phyloP scores from a whole-genome alignment of 2,329 filamentous ascomycete genomes.

The Venturia aucupariae region DNA sequence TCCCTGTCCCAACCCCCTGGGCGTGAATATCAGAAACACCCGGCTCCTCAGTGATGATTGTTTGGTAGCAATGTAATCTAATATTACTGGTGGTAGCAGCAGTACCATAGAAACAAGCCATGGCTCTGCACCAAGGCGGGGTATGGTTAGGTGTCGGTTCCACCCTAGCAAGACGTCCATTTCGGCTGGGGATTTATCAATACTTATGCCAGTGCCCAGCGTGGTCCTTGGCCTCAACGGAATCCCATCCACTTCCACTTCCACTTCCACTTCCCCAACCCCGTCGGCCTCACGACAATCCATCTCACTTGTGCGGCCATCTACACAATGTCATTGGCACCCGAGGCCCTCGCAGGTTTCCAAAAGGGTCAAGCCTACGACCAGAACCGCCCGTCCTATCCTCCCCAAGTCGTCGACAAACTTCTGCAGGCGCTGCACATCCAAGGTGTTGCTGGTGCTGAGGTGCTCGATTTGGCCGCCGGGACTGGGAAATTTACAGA shows the following conservation, averaged over 20 bases:
- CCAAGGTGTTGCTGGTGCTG: conserved; percentile 36
- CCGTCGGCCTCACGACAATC: conserved; percentile 6
- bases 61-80: too few relatives aligned
- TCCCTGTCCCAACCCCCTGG: too few relatives aligned
- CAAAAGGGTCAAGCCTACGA: conserved; percentile 57
- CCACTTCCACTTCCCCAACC: too few relatives aligned
- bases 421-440: conserved; percentile 51
- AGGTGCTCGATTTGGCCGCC: conserved; percentile 55
- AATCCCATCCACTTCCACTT: background rate
- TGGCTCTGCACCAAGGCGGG: background rate
- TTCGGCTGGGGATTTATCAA: background rate
- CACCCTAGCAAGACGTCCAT: background rate
- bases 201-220: too few relatives aligned
- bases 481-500: conserved; percentile 66
- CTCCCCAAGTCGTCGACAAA: conserved; percentile 45
- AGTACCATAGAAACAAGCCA: background rate
- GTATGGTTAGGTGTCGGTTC: background rate
- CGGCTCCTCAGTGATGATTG: background rate
- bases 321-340: conserved; percentile 17
- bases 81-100: too few relatives aligned
- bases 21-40: background rate
- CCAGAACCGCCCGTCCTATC: conserved; percentile 58
- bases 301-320: background rate
- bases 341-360: conserved; percentile 45
- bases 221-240: background rate